phyloP scores from a whole-genome alignment of 208 protist genomes.

The Jaenimonas drosophilae region DNA sequence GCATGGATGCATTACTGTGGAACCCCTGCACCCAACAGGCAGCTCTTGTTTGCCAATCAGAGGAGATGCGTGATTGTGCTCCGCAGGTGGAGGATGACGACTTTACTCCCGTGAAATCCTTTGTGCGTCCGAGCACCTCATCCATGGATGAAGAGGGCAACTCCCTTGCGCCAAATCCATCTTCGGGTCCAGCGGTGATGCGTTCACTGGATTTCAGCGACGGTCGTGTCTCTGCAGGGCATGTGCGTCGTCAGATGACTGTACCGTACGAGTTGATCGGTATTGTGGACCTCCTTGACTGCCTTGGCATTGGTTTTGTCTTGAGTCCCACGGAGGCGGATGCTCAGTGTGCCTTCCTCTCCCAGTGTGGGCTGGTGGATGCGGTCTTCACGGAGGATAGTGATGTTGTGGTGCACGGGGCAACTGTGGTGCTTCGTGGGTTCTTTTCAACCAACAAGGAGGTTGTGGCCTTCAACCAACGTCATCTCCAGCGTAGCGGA shows the following conservation, averaged over 20 bases:
- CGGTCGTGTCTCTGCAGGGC: too few relatives aligned
- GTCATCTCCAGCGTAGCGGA: slow-evolving; percentile 52
- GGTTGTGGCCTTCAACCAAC: slow-evolving; percentile 53
- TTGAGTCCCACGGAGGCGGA: slow-evolving; percentile 88
- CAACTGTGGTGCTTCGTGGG: slow-evolving; percentile 81
- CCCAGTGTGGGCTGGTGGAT: slow-evolving; percentile 67
- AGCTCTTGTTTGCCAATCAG: too few relatives aligned
- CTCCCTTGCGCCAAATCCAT: too few relatives aligned
- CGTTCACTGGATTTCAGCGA: too few relatives aligned
- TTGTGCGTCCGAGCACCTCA: too few relatives aligned
- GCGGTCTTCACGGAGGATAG: slow-evolving; percentile 95
- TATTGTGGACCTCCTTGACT: slow-evolving; percentile 71
- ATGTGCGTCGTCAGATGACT: too few relatives aligned
- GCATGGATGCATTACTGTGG: too few relatives aligned
- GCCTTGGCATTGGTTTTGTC: slow-evolving; percentile 81
- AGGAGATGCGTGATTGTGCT: too few relatives aligned
- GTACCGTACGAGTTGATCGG: slow-evolving; percentile 61
- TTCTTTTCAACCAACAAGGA: slow-evolving; percentile 77
- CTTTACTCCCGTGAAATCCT: slow-evolving; percentile 13
- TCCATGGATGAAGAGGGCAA: too few relatives aligned
- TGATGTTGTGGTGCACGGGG: slow-evolving; percentile 95
- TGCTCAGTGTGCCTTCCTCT: slow-evolving; percentile 91
- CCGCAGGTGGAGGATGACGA: slow-evolving; percentile 7
- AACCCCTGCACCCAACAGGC: slow-evolving; percentile 27
- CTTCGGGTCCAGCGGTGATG: too few relatives aligned